Percentiles rank a stretch among this genome's conserved stretches.
phyloP scores from a whole-genome alignment of 345 rosid species.

The Hypericum androsaemum region DNA sequence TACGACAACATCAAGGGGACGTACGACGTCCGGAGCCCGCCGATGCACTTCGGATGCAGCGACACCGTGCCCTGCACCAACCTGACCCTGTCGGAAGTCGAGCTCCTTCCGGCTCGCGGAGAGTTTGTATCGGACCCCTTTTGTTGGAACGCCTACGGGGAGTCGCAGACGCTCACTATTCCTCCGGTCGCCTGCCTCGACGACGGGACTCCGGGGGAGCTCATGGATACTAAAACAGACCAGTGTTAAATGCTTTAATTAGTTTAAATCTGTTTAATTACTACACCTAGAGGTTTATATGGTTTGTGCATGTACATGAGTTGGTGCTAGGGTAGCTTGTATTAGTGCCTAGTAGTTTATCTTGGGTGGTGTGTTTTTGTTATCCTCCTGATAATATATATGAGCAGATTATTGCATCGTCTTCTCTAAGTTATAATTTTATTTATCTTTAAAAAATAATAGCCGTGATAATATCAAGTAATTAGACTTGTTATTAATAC shows the following conservation, averaged over 20 bases:
- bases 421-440: too few species aligned
- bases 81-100: slow-evolving; percentile 12
- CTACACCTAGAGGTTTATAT: too few species aligned
- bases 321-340: too few species aligned
- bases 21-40: slow-evolving; percentile 17
- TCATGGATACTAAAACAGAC: slow-evolving; percentile 25
- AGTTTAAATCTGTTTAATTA: too few species aligned
- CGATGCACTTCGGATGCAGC: slow-evolving; percentile 27
- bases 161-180: slow-evolving; percentile 39
- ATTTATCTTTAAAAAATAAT: too few species aligned
- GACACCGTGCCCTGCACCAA: slow-evolving; percentile 29
- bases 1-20: slow-evolving; percentile 27
- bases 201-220: slow-evolving; percentile 37
- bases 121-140: neutral
- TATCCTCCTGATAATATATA: too few species aligned
- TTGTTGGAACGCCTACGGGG: slow-evolving; percentile 16
- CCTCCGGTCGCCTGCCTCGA: slow-evolving; percentile 60
- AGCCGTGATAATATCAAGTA: too few species aligned
- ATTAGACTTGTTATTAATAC: too few species aligned
- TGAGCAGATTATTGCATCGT: too few species aligned
- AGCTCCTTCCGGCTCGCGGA: slow-evolving; percentile 12
- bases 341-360: too few species aligned
- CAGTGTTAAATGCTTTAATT: slow-evolving; percentile 20
- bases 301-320: too few species aligned
- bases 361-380: too few species aligned